Evolutionary conservation across 495 filamentous ascomycete genomes (phyloP).

Genomic region (Penicillium subrubescens): DNA sequence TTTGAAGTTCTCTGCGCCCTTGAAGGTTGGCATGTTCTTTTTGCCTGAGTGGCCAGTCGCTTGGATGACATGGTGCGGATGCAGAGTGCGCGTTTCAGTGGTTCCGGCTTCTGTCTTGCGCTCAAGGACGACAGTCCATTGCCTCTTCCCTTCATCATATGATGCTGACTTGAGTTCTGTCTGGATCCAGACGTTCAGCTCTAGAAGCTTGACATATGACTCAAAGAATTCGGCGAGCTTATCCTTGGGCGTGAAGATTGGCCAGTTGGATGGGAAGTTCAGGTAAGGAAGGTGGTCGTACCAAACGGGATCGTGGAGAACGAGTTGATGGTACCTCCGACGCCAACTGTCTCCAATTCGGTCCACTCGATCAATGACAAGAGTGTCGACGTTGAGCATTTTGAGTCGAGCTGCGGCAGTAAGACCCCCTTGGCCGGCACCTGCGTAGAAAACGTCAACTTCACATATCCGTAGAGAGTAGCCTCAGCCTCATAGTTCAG

Average conservation of each 20-base stretch:
- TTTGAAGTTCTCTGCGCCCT: constrained; percentile 61
- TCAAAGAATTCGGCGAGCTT: constrained; percentile 82
- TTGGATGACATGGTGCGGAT: constrained; percentile 69
- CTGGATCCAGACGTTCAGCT: constrained; percentile 74
- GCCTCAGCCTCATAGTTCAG: background rate
- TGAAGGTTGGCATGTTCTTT: constrained; percentile 63
- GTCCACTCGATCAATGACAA: constrained; percentile 68
- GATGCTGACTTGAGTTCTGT: constrained; percentile 52
- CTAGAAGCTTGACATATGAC: constrained; percentile 68
- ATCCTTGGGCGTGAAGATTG: constrained; percentile 74
- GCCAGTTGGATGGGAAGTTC: constrained; percentile 67
- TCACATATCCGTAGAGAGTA: background rate
- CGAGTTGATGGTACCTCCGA: constrained; percentile 60
- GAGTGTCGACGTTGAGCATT: constrained; percentile 62
- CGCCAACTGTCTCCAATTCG: constrained; percentile 79
- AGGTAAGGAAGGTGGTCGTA: constrained; percentile 78
- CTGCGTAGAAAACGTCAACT: constrained; percentile 22
- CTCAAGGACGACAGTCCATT: constrained; percentile 64
- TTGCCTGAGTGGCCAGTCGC: constrained; percentile 76
- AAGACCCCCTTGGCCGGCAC: constrained; percentile 56
- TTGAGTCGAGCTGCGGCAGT: constrained; percentile 70
- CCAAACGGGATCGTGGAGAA: constrained; percentile 77
- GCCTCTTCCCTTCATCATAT: constrained; percentile 55
- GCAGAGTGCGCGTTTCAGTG: constrained; percentile 56
- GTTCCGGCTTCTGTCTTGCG: constrained; percentile 52